A percentile compares a stretch with the other conserved stretches of the same genome.
phyloP scores from a whole-genome alignment of 257 asterid genomes.

The Striga asiatica region DNA sequence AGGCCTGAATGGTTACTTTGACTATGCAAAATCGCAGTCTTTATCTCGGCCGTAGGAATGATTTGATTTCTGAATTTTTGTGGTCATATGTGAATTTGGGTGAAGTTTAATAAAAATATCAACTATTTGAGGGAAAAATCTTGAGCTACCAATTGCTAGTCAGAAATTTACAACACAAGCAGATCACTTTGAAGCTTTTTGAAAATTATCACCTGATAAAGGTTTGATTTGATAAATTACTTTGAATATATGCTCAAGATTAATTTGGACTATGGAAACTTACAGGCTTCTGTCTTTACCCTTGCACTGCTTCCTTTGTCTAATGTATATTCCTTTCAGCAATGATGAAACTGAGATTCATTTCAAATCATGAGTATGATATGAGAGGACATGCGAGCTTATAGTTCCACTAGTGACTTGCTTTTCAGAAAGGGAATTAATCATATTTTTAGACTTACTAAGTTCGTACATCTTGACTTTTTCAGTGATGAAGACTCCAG shows the following conservation, averaged over 20 bases:
- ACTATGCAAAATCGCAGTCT: neutral
- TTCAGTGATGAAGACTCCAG: neutral
- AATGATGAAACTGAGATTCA: neutral
- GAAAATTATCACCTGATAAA: neutral
- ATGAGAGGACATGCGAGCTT: neutral
- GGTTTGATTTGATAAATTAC: neutral
- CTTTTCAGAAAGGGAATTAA: neutral
- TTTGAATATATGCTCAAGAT: neutral
- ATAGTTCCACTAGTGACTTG: neutral
- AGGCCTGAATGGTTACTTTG: neutral
- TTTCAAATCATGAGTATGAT: neutral
- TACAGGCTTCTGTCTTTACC: neutral
- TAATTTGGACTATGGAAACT: neutral
- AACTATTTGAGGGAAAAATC: neutral
- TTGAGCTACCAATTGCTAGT: neutral
- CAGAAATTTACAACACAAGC: no score
- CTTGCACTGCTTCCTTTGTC: neutral
- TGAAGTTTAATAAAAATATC: neutral
- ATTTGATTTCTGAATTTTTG: neutral
- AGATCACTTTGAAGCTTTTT: neutral
- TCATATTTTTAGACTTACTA: neutral
- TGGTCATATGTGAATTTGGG: neutral
- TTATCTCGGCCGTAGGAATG: slow-evolving; percentile 1
- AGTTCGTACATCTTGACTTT: neutral
- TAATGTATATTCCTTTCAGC: neutral